phyloP scores from a whole-genome alignment of 164 flowering plant genomes.

The Protea cynaroides region DNA sequence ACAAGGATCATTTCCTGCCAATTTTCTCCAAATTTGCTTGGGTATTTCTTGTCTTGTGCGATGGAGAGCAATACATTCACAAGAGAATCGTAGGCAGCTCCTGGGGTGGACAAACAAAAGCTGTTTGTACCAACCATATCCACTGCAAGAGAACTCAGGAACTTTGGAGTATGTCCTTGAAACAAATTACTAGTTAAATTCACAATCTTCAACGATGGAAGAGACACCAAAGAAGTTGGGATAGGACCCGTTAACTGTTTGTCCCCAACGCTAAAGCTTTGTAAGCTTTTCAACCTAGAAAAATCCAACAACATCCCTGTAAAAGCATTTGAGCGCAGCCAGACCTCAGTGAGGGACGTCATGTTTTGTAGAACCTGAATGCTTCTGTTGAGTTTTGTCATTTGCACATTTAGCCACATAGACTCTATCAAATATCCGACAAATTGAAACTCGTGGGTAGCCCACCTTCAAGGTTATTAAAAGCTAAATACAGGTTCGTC shows the following conservation, averaged over 20 bases:
- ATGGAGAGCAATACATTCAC: constrained; percentile 50
- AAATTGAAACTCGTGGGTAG: constrained; percentile 55
- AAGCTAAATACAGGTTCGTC: constrained; percentile 48
- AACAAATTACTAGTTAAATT: too few relatives aligned
- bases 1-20: constrained; percentile 91
- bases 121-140: constrained; percentile 10
- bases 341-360: too few relatives aligned
- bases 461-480: constrained; percentile 54
- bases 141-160: too few relatives aligned
- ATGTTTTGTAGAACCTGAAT: too few relatives aligned
- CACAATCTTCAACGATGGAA: too few relatives aligned
- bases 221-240: too few relatives aligned
- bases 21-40: constrained; percentile 39
- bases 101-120: constrained; percentile 37
- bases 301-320: constrained; percentile 83
- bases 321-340: constrained; percentile 74
- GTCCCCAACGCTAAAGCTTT: constrained; percentile 59
- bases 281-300: constrained; percentile 39
- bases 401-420: constrained; percentile 85
- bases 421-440: constrained; percentile 51
- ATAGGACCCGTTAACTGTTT: constrained; percentile 76
- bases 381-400: constrained; percentile 44
- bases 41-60: constrained; percentile 48
- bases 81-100: constrained; percentile 60
- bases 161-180: too few relatives aligned